Conservation (phyloP, 192 early-diverging fungal species). For the Backusella morwellensis region DNA sequence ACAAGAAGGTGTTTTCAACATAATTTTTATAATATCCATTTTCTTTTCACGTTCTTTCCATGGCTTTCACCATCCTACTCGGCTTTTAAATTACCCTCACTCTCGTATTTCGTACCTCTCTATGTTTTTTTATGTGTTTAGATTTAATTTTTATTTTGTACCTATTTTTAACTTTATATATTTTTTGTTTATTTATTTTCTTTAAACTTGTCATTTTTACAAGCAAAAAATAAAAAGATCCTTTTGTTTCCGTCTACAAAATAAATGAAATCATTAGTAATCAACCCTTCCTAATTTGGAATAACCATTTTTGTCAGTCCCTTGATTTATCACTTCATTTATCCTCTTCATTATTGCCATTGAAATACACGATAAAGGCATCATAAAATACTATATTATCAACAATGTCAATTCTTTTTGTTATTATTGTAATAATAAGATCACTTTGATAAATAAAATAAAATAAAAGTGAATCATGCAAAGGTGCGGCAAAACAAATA, state of each 20-base stretch:
- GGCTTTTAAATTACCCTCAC: neutral
- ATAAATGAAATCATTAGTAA: neutral
- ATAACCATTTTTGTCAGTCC: neutral
- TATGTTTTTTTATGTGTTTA: neutral
- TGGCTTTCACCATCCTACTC: neutral
- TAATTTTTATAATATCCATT: neutral
- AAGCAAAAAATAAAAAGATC: neutral
- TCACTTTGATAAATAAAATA: neutral
- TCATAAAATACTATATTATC: neutral
- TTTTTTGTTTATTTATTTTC: neutral
- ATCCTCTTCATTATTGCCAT: neutral
- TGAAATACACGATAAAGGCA: neutral
- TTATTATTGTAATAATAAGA: neutral
- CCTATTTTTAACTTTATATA: neutral
- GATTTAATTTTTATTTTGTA: neutral
- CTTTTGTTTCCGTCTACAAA: neutral
- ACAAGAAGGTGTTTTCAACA: conserved; percentile 1
- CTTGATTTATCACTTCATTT: neutral
- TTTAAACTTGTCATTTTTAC: neutral
- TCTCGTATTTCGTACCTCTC: no score
- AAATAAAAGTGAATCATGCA: conserved; percentile 6
- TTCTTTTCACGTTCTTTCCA: neutral
- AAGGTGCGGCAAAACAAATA: neutral
- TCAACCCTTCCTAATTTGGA: neutral
- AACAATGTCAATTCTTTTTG: neutral